These are phyloP conservation scores for Rehmannia glutinosa DNA, from an alignment of 257 asterid species.

Conservation along the genomic window DNA sequence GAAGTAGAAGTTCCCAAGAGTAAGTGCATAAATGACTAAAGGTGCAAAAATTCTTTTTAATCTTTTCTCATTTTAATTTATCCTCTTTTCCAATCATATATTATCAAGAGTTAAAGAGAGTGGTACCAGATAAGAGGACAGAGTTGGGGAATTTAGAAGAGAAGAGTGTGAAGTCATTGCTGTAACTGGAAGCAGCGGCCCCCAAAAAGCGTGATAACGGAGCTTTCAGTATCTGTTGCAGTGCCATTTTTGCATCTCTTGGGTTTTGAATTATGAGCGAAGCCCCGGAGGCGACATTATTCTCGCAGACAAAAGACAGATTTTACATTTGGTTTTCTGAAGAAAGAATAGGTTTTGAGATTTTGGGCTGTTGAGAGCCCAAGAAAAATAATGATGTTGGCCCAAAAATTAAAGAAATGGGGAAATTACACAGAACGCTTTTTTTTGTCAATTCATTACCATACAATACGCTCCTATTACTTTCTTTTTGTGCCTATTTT, in stretches of 20 bases:
- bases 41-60: not conserved
- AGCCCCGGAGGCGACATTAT: not conserved
- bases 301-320: no score
- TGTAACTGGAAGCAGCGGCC: slow-evolving; percentile 23
- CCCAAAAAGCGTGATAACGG: slow-evolving; percentile 37
- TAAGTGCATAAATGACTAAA: not conserved
- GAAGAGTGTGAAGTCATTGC: slow-evolving; percentile 23
- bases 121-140: slow-evolving; percentile 36
- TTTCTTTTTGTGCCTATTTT: no score
- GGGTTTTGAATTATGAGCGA: not conserved
- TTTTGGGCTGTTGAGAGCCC: no score
- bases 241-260: slow-evolving; percentile 32
- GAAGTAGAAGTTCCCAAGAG: not conserved
- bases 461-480: no score
- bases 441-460: no score
- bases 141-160: slow-evolving; percentile 27
- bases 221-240: slow-evolving; percentile 42
- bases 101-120: not conserved
- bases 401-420: no score
- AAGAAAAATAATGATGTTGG: no score
- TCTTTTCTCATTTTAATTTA: not conserved
- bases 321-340: no score
- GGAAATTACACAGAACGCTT: no score
- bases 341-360: no score
- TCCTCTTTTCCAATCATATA: not conserved